phyloP scores from a whole-genome alignment of 2,329 filamentous ascomycete genomes.

The Rhexocercosporidium sp. region DNA sequence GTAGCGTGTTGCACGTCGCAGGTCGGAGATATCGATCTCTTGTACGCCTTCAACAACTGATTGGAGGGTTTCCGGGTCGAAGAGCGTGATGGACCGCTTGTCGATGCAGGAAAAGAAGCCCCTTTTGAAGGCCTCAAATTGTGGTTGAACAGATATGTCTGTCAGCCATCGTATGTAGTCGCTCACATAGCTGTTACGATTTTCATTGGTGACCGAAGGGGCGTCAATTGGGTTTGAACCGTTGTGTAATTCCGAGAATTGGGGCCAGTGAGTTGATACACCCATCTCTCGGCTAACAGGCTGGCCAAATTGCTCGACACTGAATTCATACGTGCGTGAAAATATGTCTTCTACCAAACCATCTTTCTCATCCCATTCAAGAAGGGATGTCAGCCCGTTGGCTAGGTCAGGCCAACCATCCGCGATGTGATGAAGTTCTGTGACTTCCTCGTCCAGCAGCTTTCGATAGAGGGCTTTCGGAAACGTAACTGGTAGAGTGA shows the following conservation, averaged over 20 bases:
- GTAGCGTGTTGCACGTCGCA: constrained; percentile 76
- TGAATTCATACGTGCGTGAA: constrained; percentile 85
- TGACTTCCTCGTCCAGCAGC: constrained; percentile 72
- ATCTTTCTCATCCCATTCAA: constrained; percentile 77
- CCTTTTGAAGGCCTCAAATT: constrained; percentile 79
- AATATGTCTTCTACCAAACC: constrained; percentile 84
- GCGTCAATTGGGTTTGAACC: constrained; percentile 53
- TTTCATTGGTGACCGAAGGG: constrained; percentile 78
- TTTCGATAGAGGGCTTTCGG: constrained; percentile 84
- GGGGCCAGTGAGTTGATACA: constrained; percentile 54
- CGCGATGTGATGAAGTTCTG: constrained; percentile 74
- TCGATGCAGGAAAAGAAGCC: constrained; percentile 82
- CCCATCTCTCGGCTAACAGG: constrained; percentile 63
- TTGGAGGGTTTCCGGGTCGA: constrained; percentile 71
- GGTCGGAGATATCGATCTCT: constrained; percentile 76
- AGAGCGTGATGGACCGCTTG: constrained; percentile 71
- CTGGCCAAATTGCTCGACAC: constrained; percentile 62
- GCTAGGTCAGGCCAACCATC: constrained; percentile 88
- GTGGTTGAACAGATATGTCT: constrained; percentile 74
- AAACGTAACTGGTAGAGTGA: constrained; percentile 89
- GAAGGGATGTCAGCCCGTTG: constrained; percentile 72
- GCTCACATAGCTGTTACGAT: constrained; percentile 76
- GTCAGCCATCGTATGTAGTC: constrained; percentile 89
- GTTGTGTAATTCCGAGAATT: constrained; percentile 48
- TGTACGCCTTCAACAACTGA: constrained; percentile 82